These are phyloP conservation scores for Lycium barbarum DNA, from an alignment of 257 asterid species.

Conservation along the genomic window DNA sequence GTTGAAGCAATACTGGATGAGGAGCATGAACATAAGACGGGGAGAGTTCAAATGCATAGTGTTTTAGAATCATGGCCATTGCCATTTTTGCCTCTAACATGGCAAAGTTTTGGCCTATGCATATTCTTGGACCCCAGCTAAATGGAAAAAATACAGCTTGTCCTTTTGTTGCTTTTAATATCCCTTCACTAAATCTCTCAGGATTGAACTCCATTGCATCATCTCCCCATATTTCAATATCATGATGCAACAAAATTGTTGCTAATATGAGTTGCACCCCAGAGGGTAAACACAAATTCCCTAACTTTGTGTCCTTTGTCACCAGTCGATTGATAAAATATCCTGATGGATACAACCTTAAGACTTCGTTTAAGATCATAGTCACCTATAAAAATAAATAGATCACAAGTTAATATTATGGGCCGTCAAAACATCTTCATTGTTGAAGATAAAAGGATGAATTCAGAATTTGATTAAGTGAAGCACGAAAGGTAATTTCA, in stretches of 20 bases:
- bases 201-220: conserved; percentile 44
- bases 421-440: neutral
- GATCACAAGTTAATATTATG: neutral
- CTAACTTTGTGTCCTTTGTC: no score
- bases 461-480: neutral
- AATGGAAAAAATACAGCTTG: conserved; percentile 34
- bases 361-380: no score
- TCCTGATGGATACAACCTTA: no score
- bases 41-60: conserved; percentile 36
- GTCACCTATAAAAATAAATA: no score
- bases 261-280: no score
- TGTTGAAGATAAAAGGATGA: neutral
- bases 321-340: no score
- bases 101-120: conserved; percentile 35
- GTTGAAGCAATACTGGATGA: conserved; percentile 27
- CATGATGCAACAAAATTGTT: no score
- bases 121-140: conserved; percentile 39
- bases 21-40: conserved; percentile 40
- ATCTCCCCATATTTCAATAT: conserved; percentile 30
- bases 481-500: no score
- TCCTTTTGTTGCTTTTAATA: conserved; percentile 40
- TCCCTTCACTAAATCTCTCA: conserved; percentile 38
- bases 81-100: conserved; percentile 38
- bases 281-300: no score
- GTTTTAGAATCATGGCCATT: conserved; percentile 27